A percentile compares a stretch with the other conserved stretches of the same genome.
Evolutionary conservation across 345 rosid genomes (phyloP).

Genomic region (Melastoma malabathricum): DNA sequence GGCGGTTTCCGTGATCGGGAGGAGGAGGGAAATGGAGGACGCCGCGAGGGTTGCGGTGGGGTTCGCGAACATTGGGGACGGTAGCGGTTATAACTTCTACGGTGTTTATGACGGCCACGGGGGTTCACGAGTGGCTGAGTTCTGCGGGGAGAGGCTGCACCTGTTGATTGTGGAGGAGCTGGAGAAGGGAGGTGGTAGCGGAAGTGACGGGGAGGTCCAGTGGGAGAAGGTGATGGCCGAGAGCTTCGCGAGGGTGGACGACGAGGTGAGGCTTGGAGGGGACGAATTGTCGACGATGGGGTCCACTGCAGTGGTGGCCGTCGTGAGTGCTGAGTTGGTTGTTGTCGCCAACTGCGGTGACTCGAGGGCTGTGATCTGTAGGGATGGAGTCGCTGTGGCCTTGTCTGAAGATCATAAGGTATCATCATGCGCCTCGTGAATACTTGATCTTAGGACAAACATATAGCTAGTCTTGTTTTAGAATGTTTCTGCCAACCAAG

Average conservation of each 20-base stretch:
- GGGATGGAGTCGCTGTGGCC: constrained; percentile 21
- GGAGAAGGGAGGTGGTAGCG: constrained; percentile 5
- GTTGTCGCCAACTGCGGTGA: constrained; percentile 41
- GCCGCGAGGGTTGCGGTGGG: constrained; percentile 38
- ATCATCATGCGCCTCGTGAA: background rate
- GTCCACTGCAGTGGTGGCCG: constrained; percentile 27
- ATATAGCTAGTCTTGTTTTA: too few relatives aligned
- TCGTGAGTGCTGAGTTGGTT: background rate
- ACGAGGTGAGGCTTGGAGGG: constrained; percentile 10
- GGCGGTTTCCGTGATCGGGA: constrained; percentile 43
- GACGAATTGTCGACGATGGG: constrained; percentile 19
- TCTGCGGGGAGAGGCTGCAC: constrained; percentile 46
- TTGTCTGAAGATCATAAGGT: constrained; percentile 39
- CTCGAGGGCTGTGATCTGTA: constrained; percentile 31
- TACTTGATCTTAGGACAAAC: background rate
- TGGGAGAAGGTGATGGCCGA: constrained; percentile 44
- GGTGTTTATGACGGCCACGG: constrained; percentile 72
- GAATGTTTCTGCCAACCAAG: too few relatives aligned
- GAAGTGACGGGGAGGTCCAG: constrained; percentile 9
- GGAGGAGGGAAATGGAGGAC: constrained; percentile 61
- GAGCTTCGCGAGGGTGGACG: constrained; percentile 40
- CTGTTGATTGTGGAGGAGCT: constrained; percentile 25
- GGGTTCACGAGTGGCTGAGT: constrained; percentile 50
- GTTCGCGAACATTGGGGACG: constrained; percentile 12
- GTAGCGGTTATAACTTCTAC: constrained; percentile 29